phyloP scores from a whole-genome alignment of 805 yeast species.

The Zygoascus bituminiphila region DNA sequence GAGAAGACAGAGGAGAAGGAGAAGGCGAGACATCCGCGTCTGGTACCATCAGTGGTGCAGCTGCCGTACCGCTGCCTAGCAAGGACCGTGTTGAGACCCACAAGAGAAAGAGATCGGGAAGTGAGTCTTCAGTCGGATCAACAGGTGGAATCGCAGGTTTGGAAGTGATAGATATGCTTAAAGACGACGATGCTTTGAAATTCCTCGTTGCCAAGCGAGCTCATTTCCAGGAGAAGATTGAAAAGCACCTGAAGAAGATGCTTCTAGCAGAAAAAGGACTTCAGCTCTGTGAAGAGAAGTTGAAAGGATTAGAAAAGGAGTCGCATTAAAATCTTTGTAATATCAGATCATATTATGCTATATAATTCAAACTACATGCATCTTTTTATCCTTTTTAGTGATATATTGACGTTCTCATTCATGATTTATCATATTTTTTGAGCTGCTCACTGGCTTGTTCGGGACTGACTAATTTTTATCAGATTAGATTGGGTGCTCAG shows the following conservation, averaged over 20 bases:
- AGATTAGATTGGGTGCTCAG: no score
- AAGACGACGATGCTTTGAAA: conserved; percentile 13
- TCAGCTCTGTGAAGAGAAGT: conserved; percentile 25
- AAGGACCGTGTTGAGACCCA: neutral
- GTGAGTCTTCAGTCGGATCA: neutral
- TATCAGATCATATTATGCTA: neutral
- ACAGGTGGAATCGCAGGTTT: neutral
- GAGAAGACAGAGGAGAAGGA: neutral
- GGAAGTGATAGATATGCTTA: neutral
- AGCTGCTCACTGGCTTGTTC: no score
- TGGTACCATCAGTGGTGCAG: neutral
- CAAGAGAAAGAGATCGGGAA: neutral
- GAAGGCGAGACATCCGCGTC: neutral
- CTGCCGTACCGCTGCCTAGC: neutral
- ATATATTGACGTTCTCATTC: no score
- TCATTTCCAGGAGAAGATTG: conserved; percentile 28
- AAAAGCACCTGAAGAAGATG: conserved; percentile 21
- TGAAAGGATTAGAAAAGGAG: neutral
- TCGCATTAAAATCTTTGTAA: neutral
- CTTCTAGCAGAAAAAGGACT: conserved; percentile 23
- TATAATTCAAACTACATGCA: neutral
- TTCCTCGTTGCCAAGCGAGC: conserved; percentile 27
- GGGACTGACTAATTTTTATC: no score
- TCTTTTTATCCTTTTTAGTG: neutral
- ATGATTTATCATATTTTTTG: no score